Evolutionary conservation across 306 rosid genomes (phyloP).

Genomic region (Malus sylvestris): DNA sequence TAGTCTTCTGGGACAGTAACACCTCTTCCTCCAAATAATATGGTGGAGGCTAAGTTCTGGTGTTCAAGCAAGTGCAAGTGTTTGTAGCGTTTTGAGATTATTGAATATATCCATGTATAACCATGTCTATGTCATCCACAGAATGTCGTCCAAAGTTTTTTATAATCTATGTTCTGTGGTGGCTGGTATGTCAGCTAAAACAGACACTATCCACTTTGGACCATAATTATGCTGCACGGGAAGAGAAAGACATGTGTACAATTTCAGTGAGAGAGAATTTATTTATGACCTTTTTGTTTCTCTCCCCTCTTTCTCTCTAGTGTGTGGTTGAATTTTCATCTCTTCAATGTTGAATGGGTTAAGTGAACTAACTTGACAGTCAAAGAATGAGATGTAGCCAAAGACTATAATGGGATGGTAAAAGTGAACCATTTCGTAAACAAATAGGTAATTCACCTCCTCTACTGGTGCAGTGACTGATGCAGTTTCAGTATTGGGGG

Average conservation of each 20-base stretch:
- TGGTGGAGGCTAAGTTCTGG: not conserved
- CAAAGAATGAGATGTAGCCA: not conserved
- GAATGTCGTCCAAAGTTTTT: not conserved
- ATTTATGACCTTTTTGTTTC: not conserved
- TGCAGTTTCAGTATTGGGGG: conserved; percentile 81
- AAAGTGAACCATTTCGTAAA: no score
- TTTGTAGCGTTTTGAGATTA: not conserved
- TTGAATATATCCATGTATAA: not conserved
- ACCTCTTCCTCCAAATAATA: not conserved
- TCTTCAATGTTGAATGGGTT: not conserved
- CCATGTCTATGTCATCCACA: not conserved
- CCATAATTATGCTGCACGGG: conserved; percentile 76
- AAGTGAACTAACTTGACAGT: not conserved
- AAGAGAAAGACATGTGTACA: conserved; percentile 78
- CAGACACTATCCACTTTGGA: conserved; percentile 62
- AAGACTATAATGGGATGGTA: not conserved
- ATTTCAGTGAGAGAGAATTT: not conserved
- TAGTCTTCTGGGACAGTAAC: not conserved
- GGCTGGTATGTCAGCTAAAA: conserved; percentile 70
- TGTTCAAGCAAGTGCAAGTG: not conserved
- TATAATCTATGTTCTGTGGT: conserved; percentile 12
- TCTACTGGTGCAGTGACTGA: conserved; percentile 65
- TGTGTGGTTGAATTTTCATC: not conserved
- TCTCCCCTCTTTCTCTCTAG: not conserved
- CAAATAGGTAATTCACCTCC: conserved; percentile 16